Conservation (phyloP, 1,139 yeast genomes). For the Casaregolazyma lundiana region DNA sequence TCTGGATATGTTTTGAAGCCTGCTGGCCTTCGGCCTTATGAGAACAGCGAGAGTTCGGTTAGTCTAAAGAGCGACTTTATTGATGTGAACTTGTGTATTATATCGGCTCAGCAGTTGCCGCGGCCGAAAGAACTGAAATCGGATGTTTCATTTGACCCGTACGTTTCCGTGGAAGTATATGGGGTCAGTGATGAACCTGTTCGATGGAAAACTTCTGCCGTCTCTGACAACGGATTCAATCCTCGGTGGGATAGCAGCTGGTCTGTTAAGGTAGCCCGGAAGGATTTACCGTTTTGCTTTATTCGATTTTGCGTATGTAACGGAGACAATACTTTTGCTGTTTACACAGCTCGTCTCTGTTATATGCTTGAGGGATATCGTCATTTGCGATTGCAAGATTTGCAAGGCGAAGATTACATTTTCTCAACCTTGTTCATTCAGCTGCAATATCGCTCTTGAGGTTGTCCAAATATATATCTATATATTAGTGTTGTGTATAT, state of each 20-base stretch:
- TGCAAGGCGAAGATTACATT: constrained; percentile 74
- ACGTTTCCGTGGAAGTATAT: constrained; percentile 51
- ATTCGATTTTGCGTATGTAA: constrained; percentile 47
- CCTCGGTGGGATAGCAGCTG: constrained; percentile 71
- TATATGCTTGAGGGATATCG: constrained; percentile 72
- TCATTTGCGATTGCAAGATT: constrained; percentile 69
- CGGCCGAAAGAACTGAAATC: constrained; percentile 48
- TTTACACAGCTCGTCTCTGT: constrained; percentile 42
- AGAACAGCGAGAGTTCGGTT: not conserved
- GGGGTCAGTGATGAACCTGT: constrained; percentile 33
- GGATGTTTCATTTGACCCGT: constrained; percentile 50
- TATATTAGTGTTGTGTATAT: not conserved
- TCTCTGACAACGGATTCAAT: constrained; percentile 70
- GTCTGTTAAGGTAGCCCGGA: constrained; percentile 41
- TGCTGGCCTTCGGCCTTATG: constrained; percentile 20
- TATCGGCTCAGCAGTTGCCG: constrained; percentile 86
- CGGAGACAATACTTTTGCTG: constrained; percentile 54
- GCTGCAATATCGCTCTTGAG: constrained; percentile 7
- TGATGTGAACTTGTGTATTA: constrained; percentile 43
- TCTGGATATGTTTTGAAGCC: constrained; percentile 84
- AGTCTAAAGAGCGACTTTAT: not conserved
- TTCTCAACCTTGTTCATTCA: constrained; percentile 72
- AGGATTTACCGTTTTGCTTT: constrained; percentile 44
- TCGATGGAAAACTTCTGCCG: constrained; percentile 37
- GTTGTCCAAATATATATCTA: not conserved